phyloP scores from a whole-genome alignment of 495 filamentous ascomycete genomes.

The Penicillium angulare region DNA sequence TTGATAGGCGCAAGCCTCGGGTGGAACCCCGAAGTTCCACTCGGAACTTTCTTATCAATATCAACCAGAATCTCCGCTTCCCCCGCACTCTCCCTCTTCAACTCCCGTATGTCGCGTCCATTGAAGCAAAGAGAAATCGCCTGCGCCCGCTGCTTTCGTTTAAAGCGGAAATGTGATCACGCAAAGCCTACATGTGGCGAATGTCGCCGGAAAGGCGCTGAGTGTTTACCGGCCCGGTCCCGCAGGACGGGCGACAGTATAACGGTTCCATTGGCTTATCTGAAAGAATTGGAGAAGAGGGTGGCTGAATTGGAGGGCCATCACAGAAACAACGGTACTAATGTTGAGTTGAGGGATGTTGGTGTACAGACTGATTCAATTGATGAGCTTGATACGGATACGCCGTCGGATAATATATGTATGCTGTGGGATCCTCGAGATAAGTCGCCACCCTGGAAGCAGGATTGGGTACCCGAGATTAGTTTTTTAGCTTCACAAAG shows the following conservation, averaged over 20 bases:
- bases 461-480: neutral
- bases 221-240: conserved; percentile 31
- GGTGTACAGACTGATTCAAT: conserved; percentile 30
- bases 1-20: too few species aligned
- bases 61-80: conserved; percentile 14
- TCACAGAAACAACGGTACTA: neutral
- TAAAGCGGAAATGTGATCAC: conserved; percentile 38
- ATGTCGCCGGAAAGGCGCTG: conserved; percentile 31
- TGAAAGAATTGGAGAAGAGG: conserved; percentile 27
- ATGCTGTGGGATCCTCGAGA: conserved; percentile 1
- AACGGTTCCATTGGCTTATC: conserved; percentile 31
- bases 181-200: conserved; percentile 33
- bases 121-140: conserved; percentile 30
- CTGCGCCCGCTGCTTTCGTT: conserved; percentile 33
- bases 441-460: conserved; percentile 1
- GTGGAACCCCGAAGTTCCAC: too few species aligned
- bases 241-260: conserved; percentile 27
- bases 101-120: conserved; percentile 26
- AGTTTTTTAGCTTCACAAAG: conserved; percentile 2
- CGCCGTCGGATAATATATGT: neutral
- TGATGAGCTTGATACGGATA: neutral
- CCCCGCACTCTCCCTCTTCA: conserved; percentile 18
- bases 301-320: conserved; percentile 24
- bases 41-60: conserved; percentile 24
- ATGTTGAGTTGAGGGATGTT: conserved; percentile 19